Percentiles rank a stretch among this genome's conserved stretches.
Evolutionary conservation across 345 rosid genomes (phyloP).

Genomic region (Eucalyptus curtisii): DNA sequence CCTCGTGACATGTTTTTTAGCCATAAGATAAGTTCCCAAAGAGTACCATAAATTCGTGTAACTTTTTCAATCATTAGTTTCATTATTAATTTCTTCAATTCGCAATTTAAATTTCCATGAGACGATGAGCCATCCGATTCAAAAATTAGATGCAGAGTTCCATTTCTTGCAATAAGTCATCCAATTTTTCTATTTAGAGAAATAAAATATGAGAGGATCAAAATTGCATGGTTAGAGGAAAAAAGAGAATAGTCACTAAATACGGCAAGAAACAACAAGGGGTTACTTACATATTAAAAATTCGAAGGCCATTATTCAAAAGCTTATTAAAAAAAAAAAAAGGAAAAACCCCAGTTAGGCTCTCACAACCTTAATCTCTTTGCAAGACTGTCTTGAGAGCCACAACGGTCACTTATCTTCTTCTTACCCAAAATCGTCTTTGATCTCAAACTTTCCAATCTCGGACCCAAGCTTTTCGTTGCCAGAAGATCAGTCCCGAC

Average conservation of each 20-base stretch:
- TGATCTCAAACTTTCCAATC: neutral
- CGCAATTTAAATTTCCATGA: neutral
- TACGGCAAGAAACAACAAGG: neutral
- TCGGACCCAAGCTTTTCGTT: neutral
- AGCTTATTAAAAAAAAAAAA: too few species aligned
- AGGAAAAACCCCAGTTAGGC: too few species aligned
- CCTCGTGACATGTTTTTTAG: rapidly evolving
- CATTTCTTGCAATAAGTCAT: neutral
- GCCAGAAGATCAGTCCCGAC: neutral
- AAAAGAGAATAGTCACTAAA: neutral
- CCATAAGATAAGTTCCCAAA: neutral
- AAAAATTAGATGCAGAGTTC: neutral
- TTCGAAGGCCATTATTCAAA: neutral
- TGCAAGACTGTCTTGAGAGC: neutral
- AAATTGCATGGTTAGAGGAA: neutral
- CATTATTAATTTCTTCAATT: rapidly evolving
- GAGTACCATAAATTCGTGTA: neutral
- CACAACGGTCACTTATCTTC: neutral
- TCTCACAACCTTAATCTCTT: neutral
- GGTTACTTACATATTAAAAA: neutral
- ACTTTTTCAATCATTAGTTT: neutral
- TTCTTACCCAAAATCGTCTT: neutral
- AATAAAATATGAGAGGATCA: neutral
- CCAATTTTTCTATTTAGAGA: neutral
- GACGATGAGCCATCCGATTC: rapidly evolving